phyloP scores from a whole-genome alignment of 768 basidiomycete species.

The Mycena chlorophos region DNA sequence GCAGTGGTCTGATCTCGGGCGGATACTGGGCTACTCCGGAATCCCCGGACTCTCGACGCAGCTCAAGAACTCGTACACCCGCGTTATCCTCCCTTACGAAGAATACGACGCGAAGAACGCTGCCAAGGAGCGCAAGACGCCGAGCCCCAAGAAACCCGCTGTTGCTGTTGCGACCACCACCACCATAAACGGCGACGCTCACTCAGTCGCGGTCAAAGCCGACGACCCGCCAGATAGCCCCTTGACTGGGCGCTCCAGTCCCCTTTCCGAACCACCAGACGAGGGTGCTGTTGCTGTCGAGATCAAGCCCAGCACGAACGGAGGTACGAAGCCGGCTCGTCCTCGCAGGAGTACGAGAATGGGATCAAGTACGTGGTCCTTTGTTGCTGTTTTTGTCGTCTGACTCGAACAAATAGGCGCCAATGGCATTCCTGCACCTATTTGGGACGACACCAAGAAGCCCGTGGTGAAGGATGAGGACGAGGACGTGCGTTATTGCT shows the following conservation, averaged over 20 bases:
- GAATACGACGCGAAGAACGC: conserved; percentile 59
- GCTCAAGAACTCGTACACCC: conserved; percentile 85
- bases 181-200: conserved; percentile 38
- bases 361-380: conserved; percentile 41
- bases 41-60: conserved; percentile 82
- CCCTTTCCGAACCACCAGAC: conserved; percentile 78
- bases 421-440: conserved; percentile 39
- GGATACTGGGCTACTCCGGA: conserved; percentile 78
- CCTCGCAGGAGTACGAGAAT: conserved; percentile 56
- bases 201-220: conserved; percentile 35
- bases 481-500: too few species aligned
- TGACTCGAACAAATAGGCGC: conserved; percentile 39
- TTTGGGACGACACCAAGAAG: conserved; percentile 51
- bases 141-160: conserved; percentile 49
- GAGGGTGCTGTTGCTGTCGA: conserved; percentile 54
- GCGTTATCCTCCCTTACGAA: conserved; percentile 95
- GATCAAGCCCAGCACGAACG: conserved; percentile 54
- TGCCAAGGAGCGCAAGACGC: conserved; percentile 10
- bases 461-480: neutral
- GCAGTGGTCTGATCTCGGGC: conserved; percentile 87
- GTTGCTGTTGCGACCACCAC: conserved; percentile 51
- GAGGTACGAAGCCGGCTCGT: conserved; percentile 36
- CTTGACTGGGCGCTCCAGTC: conserved; percentile 74
- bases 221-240: conserved; percentile 70
- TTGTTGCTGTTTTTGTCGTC: conserved; percentile 20